These are phyloP conservation scores for Amanita muscaria DNA, from an alignment of 768 basidiomycete genomes.

Conservation along the genomic window DNA sequence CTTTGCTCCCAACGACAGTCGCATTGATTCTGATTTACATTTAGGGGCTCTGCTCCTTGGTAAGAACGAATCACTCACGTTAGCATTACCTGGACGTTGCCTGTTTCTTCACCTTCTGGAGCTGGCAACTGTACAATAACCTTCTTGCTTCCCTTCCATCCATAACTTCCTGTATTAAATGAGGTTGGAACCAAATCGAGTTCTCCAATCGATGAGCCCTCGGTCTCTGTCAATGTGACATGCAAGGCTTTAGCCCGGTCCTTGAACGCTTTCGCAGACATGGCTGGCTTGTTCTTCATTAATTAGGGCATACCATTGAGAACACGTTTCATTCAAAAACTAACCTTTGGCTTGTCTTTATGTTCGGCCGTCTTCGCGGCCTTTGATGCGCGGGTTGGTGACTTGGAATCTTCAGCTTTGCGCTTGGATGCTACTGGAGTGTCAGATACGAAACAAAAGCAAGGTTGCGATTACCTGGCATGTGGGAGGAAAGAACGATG, in stretches of 20 bases:
- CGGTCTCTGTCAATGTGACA: conserved; percentile 34
- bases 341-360: conserved; percentile 38
- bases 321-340: conserved; percentile 12
- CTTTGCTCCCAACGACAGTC: conserved; percentile 64
- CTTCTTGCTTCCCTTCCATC: conserved; percentile 75
- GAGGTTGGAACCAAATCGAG: conserved; percentile 47
- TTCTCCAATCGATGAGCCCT: conserved; percentile 35
- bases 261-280: conserved; percentile 47
- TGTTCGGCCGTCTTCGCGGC: conserved; percentile 35
- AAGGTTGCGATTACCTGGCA: conserved; percentile 2
- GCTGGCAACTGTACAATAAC: conserved; percentile 55
- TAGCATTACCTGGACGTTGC: conserved; percentile 66
- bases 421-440: conserved; percentile 26
- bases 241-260: conserved; percentile 59
- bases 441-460: neutral
- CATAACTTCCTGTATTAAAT: conserved; percentile 72
- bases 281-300: conserved; percentile 27
- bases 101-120: conserved; percentile 41
- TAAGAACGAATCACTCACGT: conserved; percentile 38
- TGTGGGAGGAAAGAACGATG: neutral
- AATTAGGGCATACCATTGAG: conserved; percentile 5
- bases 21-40: conserved; percentile 56
- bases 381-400: conserved; percentile 40
- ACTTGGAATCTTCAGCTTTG: conserved; percentile 27
- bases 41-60: neutral